phyloP scores from a whole-genome alignment of 2,329 filamentous ascomycete species.

The Rhynchosporium graminicola region DNA sequence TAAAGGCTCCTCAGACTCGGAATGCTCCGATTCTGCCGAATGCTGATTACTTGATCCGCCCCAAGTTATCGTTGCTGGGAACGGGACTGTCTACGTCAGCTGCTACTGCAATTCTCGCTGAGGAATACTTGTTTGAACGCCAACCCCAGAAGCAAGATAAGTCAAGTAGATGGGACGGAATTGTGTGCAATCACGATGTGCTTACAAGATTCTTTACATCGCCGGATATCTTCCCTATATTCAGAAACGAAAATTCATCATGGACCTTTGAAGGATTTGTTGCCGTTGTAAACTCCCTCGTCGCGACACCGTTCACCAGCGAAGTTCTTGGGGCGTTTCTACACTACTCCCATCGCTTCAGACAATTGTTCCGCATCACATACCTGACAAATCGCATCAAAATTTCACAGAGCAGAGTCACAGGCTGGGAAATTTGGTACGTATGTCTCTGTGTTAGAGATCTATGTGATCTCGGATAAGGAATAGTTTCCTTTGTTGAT shows the following conservation, averaged over 20 bases:
- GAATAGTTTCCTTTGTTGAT: too few species aligned
- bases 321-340: slow-evolving; percentile 11
- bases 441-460: too few species aligned
- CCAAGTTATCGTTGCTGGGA: not conserved
- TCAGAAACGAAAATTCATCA: not conserved
- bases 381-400: not conserved
- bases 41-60: not conserved
- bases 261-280: not conserved
- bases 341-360: slow-evolving; percentile 1
- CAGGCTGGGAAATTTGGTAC: slow-evolving; percentile 8
- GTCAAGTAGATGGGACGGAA: not conserved
- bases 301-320: not conserved
- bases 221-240: slow-evolving; percentile 19
- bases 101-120: not conserved
- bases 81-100: not conserved
- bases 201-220: slow-evolving; percentile 16
- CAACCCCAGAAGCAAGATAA: not conserved
- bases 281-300: not conserved
- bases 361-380: not conserved
- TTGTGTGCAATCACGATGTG: not conserved
- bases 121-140: not conserved
- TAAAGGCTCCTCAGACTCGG: not conserved
- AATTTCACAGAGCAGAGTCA: not conserved
- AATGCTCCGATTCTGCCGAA: not conserved
- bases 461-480: too few species aligned